Conservation (phyloP, 2,329 filamentous ascomycete species). For the Lojkania enalia region DNA sequence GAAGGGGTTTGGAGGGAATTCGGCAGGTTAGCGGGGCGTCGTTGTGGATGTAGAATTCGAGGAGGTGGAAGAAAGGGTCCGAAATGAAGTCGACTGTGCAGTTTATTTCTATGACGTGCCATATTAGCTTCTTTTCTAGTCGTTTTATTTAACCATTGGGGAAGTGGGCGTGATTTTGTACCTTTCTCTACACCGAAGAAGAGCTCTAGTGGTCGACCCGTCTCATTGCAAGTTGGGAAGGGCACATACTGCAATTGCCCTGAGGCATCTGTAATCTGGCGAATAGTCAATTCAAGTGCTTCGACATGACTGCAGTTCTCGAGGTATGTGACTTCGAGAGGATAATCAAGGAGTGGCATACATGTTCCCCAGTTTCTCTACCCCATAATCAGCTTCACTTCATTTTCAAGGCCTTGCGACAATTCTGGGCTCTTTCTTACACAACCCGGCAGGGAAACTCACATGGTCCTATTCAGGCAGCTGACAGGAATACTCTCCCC, state of each 20-base stretch:
- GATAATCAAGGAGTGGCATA: constrained; percentile 38
- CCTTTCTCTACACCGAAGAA: constrained; percentile 75
- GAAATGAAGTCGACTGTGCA: constrained; percentile 78
- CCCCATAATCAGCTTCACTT: constrained; percentile 9
- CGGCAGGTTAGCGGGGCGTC: constrained; percentile 93
- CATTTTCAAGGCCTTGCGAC: background rate
- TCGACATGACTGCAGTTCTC: background rate
- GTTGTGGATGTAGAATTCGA: constrained; percentile 97
- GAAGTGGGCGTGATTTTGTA: constrained; percentile 11
- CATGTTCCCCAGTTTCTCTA: constrained; percentile 85
- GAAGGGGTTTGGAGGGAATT: constrained; percentile 74
- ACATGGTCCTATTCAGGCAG: constrained; percentile 58
- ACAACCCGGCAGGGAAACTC: constrained; percentile 29
- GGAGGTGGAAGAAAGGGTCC: constrained; percentile 81
- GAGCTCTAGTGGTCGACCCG: constrained; percentile 77
- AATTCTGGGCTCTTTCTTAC: too few species aligned
- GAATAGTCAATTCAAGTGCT: background rate
- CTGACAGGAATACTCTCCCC: constrained; percentile 56
- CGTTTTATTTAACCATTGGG: too few species aligned
- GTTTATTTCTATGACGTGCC: constrained; percentile 71
- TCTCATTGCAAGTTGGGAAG: constrained; percentile 90
- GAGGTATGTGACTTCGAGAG: background rate
- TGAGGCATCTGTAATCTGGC: constrained; percentile 69
- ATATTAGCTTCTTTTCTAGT: too few species aligned
- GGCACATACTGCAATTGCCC: constrained; percentile 90